Evolutionary conservation across 2,329 filamentous ascomycete species (phyloP).

Genomic region (Fusarium sp.): DNA sequence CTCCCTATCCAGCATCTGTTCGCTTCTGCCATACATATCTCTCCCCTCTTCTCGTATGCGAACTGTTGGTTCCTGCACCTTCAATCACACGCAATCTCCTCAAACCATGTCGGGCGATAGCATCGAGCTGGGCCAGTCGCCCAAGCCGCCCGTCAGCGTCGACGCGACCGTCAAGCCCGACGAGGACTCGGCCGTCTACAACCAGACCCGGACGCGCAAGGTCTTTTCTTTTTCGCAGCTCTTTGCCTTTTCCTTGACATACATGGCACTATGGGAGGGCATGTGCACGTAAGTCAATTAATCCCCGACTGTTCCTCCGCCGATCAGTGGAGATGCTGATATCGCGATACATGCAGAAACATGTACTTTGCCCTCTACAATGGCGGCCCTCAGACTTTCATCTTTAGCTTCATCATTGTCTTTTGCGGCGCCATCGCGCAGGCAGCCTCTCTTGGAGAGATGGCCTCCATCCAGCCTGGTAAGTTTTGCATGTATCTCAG

Average conservation of each 20-base stretch:
- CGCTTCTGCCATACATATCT: not conserved
- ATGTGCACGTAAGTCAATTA: conserved; percentile 43
- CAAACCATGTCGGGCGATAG: conserved; percentile 32
- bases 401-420: conserved; percentile 48
- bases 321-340: not conserved
- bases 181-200: conserved; percentile 31
- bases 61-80: conserved; percentile 13
- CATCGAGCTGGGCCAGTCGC: conserved; percentile 37
- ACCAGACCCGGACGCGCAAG: conserved; percentile 42
- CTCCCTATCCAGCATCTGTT: not conserved
- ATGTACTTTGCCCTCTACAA: conserved; percentile 48
- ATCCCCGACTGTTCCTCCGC: not conserved
- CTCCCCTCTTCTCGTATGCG: not conserved
- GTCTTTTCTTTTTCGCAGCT: conserved; percentile 47
- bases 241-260: conserved; percentile 46
- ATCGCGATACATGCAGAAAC: conserved; percentile 29
- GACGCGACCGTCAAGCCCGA: conserved; percentile 28
- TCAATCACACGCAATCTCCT: not conserved
- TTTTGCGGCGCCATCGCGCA: conserved; percentile 45
- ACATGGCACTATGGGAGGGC: conserved; percentile 47
- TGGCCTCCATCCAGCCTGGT: conserved; percentile 46
- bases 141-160: conserved; percentile 34
- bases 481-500: not conserved
- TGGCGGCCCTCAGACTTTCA: conserved; percentile 44
- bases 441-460: conserved; percentile 44